phyloP scores from a whole-genome alignment of 2,329 filamentous ascomycete species.

The Aspergillus sojae region DNA sequence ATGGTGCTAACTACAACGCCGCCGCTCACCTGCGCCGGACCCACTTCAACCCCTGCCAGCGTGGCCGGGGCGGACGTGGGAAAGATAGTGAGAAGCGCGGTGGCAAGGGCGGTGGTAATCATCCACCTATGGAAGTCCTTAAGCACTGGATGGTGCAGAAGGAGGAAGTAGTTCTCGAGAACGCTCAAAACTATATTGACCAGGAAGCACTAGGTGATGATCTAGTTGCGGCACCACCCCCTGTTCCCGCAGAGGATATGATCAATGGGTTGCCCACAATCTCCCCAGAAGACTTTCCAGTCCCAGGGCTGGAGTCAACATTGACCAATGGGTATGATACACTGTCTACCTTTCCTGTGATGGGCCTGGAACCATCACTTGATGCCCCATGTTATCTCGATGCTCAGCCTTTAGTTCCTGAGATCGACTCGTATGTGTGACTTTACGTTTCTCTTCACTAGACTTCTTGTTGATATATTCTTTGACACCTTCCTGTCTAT shows the following conservation, averaged over 20 bases:
- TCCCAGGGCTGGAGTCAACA: slow-evolving; percentile 31
- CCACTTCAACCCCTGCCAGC: slow-evolving; percentile 76
- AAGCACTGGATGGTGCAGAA: slow-evolving; percentile 64
- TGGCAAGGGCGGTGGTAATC: slow-evolving; percentile 64
- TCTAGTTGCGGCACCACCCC: slow-evolving; percentile 14
- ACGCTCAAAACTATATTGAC: slow-evolving; percentile 31
- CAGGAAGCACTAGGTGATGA: slow-evolving; percentile 27
- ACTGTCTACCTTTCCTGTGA: slow-evolving; percentile 28
- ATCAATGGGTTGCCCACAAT: slow-evolving; percentile 15
- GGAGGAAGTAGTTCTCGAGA: slow-evolving; percentile 50
- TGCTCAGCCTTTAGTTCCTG: slow-evolving; percentile 34
- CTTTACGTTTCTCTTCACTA: not conserved
- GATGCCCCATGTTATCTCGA: slow-evolving; percentile 36
- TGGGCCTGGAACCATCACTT: slow-evolving; percentile 36
- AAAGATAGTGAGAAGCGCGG: slow-evolving; percentile 63
- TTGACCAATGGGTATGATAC: slow-evolving; percentile 34
- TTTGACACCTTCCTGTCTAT: not conserved
- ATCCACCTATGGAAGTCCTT: slow-evolving; percentile 62
- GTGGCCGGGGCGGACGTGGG: slow-evolving; percentile 55
- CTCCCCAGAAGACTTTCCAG: slow-evolving; percentile 21
- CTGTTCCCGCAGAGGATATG: slow-evolving; percentile 18
- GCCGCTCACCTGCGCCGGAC: slow-evolving; percentile 85
- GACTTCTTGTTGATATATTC: slow-evolving; percentile 3
- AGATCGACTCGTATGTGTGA: slow-evolving; percentile 42
- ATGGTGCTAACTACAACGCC: slow-evolving; percentile 92